Evolutionary conservation across 495 filamentous ascomycete species (phyloP), one percentile per base, ranked within the genome.

Genomic region (Tuber calosporum): DNA sequence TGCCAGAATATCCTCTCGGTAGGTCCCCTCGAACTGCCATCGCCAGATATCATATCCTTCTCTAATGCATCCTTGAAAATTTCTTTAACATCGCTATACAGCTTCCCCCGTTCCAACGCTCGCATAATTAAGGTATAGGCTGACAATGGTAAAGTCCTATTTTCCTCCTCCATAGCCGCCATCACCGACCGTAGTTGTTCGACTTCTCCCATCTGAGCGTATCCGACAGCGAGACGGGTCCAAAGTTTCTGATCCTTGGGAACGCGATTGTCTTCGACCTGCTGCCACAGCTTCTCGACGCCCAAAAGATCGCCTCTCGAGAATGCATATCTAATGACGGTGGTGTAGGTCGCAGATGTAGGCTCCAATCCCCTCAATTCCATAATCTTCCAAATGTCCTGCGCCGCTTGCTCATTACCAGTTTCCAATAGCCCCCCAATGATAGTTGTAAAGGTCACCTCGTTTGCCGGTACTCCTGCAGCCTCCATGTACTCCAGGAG

Each of bases 291-390:
- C 13, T 83, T 71, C 34, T 87, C 85, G 41, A 92, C 85, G 36
- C 87, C 87, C 1, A 79, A 82, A 38, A 90, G 76, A 77, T 91
- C n/a, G 79, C 20, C 67, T 74, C 80, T 84, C 5, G 81, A 53
- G 79, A 93, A 92, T 82, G 89, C 89, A 82, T 90, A 83, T n/a
- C 87, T 85, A n/a, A 90, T 79, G 11, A 94, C 84, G 77, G 89
- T 89, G 38, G 91, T 91, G 84, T 90, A 91, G 78, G 92, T 86
- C 71, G 90, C 86, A 7, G 86, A 77, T 4, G 85, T 85, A 0
- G 89, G 85, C 75, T 85, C 81, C 40, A 91, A 74, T 13, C 84
- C 84, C 66, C 83, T 79, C 5, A 69, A 62, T 74, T 82, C 82
- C 84, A 94, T 90, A 78, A 90, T 86, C 1, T 82, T 82, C 19